Evolutionary conservation across 257 asterid species (phyloP).

Genomic region (Cinchona pubescens): DNA sequence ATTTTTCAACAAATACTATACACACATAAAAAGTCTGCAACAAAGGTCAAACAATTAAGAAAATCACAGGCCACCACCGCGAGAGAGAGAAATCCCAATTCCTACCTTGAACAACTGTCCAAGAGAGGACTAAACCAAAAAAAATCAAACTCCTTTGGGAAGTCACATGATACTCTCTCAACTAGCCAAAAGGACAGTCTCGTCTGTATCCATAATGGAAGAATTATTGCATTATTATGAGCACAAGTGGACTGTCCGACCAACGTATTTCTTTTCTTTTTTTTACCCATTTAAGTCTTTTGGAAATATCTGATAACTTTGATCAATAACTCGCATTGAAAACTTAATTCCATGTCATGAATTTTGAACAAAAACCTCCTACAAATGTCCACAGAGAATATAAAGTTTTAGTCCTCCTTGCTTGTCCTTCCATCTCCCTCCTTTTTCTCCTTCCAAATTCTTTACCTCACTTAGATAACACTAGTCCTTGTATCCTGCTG

Average conservation of each 20-base stretch:
- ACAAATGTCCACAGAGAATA: neutral
- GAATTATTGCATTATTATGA: slow-evolving; percentile 59
- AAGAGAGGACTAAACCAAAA: slow-evolving; percentile 1
- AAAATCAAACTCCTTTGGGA: slow-evolving; percentile 13
- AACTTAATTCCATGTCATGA: neutral
- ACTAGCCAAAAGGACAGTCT: slow-evolving; percentile 55
- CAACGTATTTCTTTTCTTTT: slow-evolving; percentile 21
- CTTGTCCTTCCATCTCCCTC: neutral
- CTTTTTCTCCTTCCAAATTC: neutral
- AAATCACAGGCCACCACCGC: no score
- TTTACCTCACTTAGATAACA: neutral
- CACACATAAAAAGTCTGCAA: slow-evolving; percentile 23
- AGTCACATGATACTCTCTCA: slow-evolving; percentile 67
- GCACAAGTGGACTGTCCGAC: slow-evolving; percentile 51
- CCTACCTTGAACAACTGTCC: slow-evolving; percentile 53
- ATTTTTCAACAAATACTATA: no score
- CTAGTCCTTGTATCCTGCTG: neutral
- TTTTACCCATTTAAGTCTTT: neutral
- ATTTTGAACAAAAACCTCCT: neutral
- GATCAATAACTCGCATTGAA: neutral
- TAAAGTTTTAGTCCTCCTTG: neutral
- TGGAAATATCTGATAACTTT: neutral
- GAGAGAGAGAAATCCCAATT: slow-evolving; percentile 5
- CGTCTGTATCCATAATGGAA: slow-evolving; percentile 51
- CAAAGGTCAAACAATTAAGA: no score